Conservation (phyloP, 2,329 filamentous ascomycete genomes). For the Epichloe hybrida region DNA sequence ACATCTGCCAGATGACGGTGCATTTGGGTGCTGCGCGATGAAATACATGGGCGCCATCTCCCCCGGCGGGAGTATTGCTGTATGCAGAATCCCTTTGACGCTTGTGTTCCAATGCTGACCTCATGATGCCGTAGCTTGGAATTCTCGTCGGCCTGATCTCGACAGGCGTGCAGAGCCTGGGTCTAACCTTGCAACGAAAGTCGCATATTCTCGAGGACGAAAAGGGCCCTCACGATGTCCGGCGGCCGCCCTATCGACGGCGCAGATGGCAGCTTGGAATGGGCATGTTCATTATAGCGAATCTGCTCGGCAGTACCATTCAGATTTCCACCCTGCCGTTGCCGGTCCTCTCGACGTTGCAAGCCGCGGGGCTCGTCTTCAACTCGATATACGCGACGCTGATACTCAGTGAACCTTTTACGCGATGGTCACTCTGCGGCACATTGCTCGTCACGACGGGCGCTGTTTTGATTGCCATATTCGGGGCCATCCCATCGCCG, state of each 20-base stretch:
- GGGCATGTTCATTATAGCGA: slow-evolving; percentile 92
- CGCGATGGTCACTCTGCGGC: slow-evolving; percentile 79
- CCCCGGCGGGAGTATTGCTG: slow-evolving; percentile 64
- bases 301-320: slow-evolving; percentile 86
- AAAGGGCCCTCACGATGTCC: slow-evolving; percentile 64
- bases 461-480: slow-evolving; percentile 83
- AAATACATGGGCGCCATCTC: slow-evolving; percentile 63
- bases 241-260: slow-evolving; percentile 76
- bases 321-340: slow-evolving; percentile 94
- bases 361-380: slow-evolving; percentile 93
- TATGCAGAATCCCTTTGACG: slow-evolving; percentile 27
- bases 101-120: neutral
- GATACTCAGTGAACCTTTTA: slow-evolving; percentile 87
- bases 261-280: slow-evolving; percentile 95
- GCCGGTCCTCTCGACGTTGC: slow-evolving; percentile 85
- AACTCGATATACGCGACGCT: slow-evolving; percentile 95
- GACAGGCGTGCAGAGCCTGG: slow-evolving; percentile 87
- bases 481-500: slow-evolving; percentile 86
- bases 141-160: slow-evolving; percentile 87
- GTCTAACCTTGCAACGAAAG: slow-evolving; percentile 91
- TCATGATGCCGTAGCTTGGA: slow-evolving; percentile 49
- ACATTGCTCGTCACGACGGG: slow-evolving; percentile 79
- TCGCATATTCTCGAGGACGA: slow-evolving; percentile 97
- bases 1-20: slow-evolving; percentile 32
- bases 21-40: slow-evolving; percentile 39